A percentile compares a stretch with the other conserved stretches of the same genome.
Evolutionary conservation across 1,284 basidiomycete genomes (phyloP).

Genomic region (Tremellales sp.): DNA sequence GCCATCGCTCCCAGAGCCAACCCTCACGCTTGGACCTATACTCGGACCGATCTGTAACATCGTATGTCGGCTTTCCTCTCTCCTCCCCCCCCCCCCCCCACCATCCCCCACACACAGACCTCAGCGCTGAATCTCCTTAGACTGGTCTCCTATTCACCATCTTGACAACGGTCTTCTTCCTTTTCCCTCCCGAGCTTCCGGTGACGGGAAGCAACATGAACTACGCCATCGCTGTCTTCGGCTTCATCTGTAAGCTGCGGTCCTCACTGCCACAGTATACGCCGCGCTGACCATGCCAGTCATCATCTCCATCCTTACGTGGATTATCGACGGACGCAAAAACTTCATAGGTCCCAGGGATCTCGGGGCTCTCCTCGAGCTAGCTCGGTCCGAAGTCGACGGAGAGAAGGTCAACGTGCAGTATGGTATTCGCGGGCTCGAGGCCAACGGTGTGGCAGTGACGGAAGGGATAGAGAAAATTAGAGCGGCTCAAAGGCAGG

Average conservation of each 20-base stretch:
- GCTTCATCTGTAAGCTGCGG: constrained; percentile 23
- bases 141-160: constrained; percentile 46
- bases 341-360: constrained; percentile 47
- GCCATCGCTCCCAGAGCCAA: constrained; percentile 29
- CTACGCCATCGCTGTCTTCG: constrained; percentile 47
- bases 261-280: neutral
- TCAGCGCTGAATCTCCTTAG: constrained; percentile 2
- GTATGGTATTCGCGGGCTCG: neutral
- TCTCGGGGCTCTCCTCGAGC: constrained; percentile 34
- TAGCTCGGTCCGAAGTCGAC: constrained; percentile 21
- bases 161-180: constrained; percentile 52
- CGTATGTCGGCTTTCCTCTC: constrained; percentile 18
- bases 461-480: neutral
- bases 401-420: constrained; percentile 7
- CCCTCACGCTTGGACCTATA: constrained; percentile 37
- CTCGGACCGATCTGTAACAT: constrained; percentile 45
- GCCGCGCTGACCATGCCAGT: constrained; percentile 9
- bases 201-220: constrained; percentile 49
- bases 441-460: neutral
- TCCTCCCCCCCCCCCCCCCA: neutral
- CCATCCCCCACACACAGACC: neutral
- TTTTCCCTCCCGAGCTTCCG: constrained; percentile 51
- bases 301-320: constrained; percentile 39
- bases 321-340: constrained; percentile 44
- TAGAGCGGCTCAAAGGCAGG: neutral